phyloP scores from a whole-genome alignment of 2,329 filamentous ascomycete species.

The Pseudogymnoascus sp. region DNA sequence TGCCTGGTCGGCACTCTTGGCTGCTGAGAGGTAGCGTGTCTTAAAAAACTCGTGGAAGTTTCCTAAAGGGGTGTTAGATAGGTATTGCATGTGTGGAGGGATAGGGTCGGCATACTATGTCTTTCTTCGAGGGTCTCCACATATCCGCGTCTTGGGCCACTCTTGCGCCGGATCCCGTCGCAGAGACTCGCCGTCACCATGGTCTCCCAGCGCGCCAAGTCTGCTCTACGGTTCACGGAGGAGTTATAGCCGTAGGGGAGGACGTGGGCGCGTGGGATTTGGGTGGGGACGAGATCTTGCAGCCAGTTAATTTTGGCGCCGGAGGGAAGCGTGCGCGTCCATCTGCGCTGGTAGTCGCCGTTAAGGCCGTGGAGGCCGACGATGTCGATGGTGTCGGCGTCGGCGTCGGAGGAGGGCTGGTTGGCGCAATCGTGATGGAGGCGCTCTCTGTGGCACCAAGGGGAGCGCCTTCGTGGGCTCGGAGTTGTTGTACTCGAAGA shows the following conservation, averaged over 20 bases:
- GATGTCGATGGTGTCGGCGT: conserved; percentile 90
- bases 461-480: too few species aligned
- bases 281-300: too few species aligned
- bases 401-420: conserved; percentile 65
- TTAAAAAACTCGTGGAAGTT: conserved; percentile 86
- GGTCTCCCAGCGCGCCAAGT: too few species aligned
- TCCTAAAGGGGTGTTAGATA: conserved; percentile 42
- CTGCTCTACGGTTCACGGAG: too few species aligned
- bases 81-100: not conserved
- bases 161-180: conserved; percentile 63
- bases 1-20: conserved; percentile 17
- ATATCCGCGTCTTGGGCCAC: conserved; percentile 63
- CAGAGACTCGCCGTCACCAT: too few species aligned
- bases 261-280: too few species aligned
- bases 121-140: conserved; percentile 74
- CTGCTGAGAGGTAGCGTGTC: conserved; percentile 45
- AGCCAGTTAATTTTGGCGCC: too few species aligned
- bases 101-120: conserved; percentile 58
- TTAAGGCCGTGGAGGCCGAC: conserved; percentile 80
- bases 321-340: too few species aligned
- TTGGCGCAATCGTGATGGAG: conserved; percentile 54
- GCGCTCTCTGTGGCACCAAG: conserved; percentile 29
- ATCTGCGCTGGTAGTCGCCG: too few species aligned
- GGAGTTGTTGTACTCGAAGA: too few species aligned
- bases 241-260: too few species aligned